Evolutionary conservation across 768 basidiomycete genomes (phyloP).

Genomic region (Macrolepiota albuminosa): DNA sequence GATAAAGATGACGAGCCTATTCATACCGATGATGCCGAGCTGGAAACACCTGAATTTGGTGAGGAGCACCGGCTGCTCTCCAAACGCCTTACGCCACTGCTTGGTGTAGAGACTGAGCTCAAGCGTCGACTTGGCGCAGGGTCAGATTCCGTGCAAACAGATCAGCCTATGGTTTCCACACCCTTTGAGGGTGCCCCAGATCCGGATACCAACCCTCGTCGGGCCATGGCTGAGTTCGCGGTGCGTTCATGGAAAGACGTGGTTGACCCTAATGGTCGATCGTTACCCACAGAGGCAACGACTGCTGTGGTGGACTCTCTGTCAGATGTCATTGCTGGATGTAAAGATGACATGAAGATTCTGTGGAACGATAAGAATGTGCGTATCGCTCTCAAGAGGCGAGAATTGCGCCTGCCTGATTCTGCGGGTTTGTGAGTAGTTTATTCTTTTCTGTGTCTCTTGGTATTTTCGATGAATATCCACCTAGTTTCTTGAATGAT

Average conservation of each 20-base stretch:
- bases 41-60: constrained; percentile 33
- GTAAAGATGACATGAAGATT: constrained; percentile 57
- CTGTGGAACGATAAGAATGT: constrained; percentile 61
- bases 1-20: constrained; percentile 28
- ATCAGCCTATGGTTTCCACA: constrained; percentile 36
- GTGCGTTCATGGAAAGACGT: constrained; percentile 52
- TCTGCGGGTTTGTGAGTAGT: constrained; percentile 60
- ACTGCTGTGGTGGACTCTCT: constrained; percentile 30
- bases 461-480: background rate
- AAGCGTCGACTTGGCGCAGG: constrained; percentile 54
- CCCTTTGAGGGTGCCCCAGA: constrained; percentile 37
- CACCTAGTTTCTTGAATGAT: constrained; percentile 60
- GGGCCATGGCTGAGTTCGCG: constrained; percentile 39
- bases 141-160: constrained; percentile 31
- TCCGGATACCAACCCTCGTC: constrained; percentile 16
- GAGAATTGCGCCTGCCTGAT: constrained; percentile 51
- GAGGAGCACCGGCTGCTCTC: constrained; percentile 50
- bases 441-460: background rate
- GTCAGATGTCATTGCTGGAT: constrained; percentile 50
- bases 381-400: constrained; percentile 40
- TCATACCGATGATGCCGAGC: constrained; percentile 4
- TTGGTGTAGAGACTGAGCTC: constrained; percentile 57
- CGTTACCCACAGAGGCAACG: constrained; percentile 1
- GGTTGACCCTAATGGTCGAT: constrained; percentile 24
- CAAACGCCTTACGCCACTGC: constrained; percentile 59